Percentiles rank a stretch among this genome's conserved stretches.
These are phyloP conservation scores for Paramecium biaurelia DNA, from an alignment of 73 alveolate genomes.

Conservation along the genomic window DNA sequence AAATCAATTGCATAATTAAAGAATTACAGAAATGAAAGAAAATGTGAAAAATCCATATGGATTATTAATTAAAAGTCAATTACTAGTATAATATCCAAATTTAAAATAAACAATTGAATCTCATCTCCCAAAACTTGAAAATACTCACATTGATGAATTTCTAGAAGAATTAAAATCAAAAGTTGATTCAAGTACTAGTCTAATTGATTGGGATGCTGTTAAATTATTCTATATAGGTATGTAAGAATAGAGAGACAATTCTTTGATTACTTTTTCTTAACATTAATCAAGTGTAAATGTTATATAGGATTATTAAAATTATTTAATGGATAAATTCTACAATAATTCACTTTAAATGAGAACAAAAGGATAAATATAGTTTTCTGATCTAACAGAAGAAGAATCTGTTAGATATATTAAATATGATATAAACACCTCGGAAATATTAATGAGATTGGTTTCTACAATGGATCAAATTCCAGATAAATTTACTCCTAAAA, in stretches of 20 bases:
- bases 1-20: not conserved
- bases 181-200: not conserved
- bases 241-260: not conserved
- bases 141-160: not conserved
- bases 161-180: not conserved
- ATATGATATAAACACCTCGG: constrained; percentile 5
- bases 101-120: not conserved
- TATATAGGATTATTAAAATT: not conserved
- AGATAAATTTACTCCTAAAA: not conserved
- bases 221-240: not conserved
- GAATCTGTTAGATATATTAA: constrained; percentile 18
- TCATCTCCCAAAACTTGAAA: not conserved
- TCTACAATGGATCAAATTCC: not conserved
- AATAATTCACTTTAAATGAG: constrained; percentile 33
- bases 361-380: not conserved
- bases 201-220: constrained; percentile 12
- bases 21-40: not conserved
- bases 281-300: constrained; percentile 15
- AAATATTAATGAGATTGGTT: not conserved
- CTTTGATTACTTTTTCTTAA: not conserved
- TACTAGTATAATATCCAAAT: not conserved
- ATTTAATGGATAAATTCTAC: constrained; percentile 29
- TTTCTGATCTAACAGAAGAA: constrained; percentile 18
- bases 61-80: not conserved
- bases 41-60: not conserved